phyloP scores from a whole-genome alignment of 805 yeast genomes.

The Ogataea nitratoaversa region DNA sequence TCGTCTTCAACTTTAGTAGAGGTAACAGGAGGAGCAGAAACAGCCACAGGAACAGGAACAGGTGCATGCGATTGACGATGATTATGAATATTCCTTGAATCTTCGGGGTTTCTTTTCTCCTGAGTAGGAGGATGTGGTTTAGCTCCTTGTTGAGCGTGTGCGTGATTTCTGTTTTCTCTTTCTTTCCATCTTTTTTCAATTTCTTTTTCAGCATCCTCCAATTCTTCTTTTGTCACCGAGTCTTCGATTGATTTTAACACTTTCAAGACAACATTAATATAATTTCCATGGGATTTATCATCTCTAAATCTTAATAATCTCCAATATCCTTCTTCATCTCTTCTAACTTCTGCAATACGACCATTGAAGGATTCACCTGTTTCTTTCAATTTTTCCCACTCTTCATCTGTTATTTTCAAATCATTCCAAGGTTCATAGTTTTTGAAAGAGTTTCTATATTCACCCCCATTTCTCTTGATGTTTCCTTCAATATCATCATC shows the following conservation, averaged over 20 bases:
- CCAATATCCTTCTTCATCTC: conserved; percentile 71
- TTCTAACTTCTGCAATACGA: conserved; percentile 80
- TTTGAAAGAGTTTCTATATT: conserved; percentile 29
- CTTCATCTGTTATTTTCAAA: conserved; percentile 57
- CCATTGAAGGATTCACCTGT: conserved; percentile 82
- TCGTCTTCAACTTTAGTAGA: conserved; percentile 20
- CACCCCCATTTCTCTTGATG: conserved; percentile 29
- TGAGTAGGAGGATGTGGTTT: conserved; percentile 6
- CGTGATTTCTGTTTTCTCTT: conserved; percentile 39
- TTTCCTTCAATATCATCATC: conserved; percentile 34
- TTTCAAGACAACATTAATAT: conserved; percentile 72
- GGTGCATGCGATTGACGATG: conserved; percentile 4
- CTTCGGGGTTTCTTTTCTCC: conserved; percentile 1
- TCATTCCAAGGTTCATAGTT: conserved; percentile 65
- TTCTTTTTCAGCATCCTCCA: conserved; percentile 50
- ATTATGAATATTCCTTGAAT: conserved; percentile 4
- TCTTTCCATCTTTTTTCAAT: conserved; percentile 62
- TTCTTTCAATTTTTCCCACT: conserved; percentile 74
- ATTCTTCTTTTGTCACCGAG: conserved; percentile 76
- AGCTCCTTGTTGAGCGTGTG: conserved; percentile 16
- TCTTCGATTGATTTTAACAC: conserved; percentile 82
- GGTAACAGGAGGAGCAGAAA: no score
- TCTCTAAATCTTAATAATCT: conserved; percentile 83
- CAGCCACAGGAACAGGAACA: conserved; percentile 8
- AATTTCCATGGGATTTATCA: conserved; percentile 88